Evolutionary conservation across 2,329 filamentous ascomycete species (phyloP), one percentile per base, ranked within the genome.

Genomic region (Pezicula carpinea): DNA sequence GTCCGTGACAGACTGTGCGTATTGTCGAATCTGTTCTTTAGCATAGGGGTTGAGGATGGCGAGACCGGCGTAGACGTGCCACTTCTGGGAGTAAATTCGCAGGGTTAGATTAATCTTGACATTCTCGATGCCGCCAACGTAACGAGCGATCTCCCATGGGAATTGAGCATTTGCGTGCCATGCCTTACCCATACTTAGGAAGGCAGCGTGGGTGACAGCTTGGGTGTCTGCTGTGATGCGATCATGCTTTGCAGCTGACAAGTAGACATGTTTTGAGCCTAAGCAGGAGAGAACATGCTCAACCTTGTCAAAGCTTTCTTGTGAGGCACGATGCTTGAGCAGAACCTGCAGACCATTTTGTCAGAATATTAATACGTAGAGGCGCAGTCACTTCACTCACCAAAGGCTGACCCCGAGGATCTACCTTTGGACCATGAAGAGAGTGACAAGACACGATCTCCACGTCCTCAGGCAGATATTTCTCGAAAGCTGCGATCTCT

Each of bases 31-130:
- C 69, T 99, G 93, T 66, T 86, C 79, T 66, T 87, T 87, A 3
- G 93, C 93, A 49, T 90, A 86, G 0, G 93, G 93, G 66, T 99
- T 99, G 49, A 99, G 79, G 62, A 99, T 99, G 10, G 95, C 93
- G 7, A 99, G 83, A 0, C 93, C 93, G 17, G 93, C 93, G 67
- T 99, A 99, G 48, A 99, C 93, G 72, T 99, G 95, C 95, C 95
- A 99, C 69, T 97, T 99, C 68, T 96, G 95, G 50, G 86, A 85
- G 72, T 97, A 99, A 70, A 99, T 97, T 59, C 93, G 90, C 56
- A 99, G 74, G 57, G 90, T 97, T 57, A 97, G 83, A 71, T 99
- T 99, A 73, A 97, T 96, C 72, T 99, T 99, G 60, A 97, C 92
- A 66, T 99, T 99, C 69, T 99, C 93, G 61, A 99, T 95, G 44